A percentile compares a stretch with the other conserved stretches of the same genome.
phyloP scores from a whole-genome alignment of 1,139 yeast species.

The Scheffersomyces parashehatae region DNA sequence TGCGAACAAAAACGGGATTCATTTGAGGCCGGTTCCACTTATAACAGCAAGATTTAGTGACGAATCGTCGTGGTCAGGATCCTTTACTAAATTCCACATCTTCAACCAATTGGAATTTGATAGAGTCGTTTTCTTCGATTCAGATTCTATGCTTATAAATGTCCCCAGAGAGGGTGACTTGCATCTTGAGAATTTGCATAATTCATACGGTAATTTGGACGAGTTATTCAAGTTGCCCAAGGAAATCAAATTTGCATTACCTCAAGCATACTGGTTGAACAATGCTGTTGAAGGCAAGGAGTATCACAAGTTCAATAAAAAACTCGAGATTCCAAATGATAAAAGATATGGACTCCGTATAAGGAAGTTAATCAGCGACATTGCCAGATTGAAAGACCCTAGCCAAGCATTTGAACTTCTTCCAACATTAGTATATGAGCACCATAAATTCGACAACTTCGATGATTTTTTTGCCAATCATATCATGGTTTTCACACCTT shows the following conservation, averaged over 20 bases:
- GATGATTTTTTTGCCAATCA: constrained; percentile 41
- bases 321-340: constrained; percentile 15
- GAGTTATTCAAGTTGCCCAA: constrained; percentile 33
- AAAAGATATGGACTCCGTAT: constrained; percentile 6
- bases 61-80: constrained; percentile 45
- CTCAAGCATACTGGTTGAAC: constrained; percentile 42
- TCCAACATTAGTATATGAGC: constrained; percentile 24
- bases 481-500: constrained; percentile 49
- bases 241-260: constrained; percentile 31
- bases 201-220: constrained; percentile 24
- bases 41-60: constrained; percentile 16
- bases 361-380: constrained; percentile 6
- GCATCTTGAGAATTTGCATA: constrained; percentile 8
- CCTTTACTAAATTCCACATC: constrained; percentile 56
- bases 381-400: constrained; percentile 1
- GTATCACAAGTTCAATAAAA: constrained; percentile 8
- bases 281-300: constrained; percentile 12
- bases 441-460: constrained; percentile 31
- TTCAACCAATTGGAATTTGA: constrained; percentile 51
- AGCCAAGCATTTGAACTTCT: constrained; percentile 8
- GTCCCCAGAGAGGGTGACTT: constrained; percentile 6
- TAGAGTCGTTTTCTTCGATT: constrained; percentile 40
- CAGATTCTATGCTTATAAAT: constrained; percentile 39
- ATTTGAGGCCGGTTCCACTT: constrained; percentile 21
- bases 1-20: constrained; percentile 14